phyloP scores from a whole-genome alignment of 345 rosid species.

The Conringia planisiliqua region DNA sequence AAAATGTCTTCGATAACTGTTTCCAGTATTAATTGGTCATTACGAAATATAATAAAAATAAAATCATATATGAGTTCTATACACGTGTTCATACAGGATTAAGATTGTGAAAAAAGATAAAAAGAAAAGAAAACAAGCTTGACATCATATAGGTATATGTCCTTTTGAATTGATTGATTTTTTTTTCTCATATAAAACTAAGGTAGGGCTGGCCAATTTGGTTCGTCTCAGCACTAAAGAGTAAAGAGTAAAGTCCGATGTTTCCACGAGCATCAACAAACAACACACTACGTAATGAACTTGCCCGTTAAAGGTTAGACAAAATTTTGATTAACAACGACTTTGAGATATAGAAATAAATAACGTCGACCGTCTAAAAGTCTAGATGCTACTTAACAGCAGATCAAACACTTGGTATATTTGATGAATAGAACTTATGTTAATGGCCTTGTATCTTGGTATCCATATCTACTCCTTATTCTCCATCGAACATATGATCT shows the following conservation, averaged over 20 bases:
- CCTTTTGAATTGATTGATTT: neutral
- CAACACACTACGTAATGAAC: neutral
- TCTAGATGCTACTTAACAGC: neutral
- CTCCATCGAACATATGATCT: neutral
- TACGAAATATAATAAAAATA: neutral
- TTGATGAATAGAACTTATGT: neutral
- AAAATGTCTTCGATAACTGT: neutral
- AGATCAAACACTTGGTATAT: neutral
- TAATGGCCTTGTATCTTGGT: neutral
- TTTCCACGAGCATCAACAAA: conserved; percentile 16
- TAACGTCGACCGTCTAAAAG: neutral
- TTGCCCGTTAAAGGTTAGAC: conserved; percentile 22
- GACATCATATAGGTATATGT: neutral
- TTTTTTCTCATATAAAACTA: neutral
- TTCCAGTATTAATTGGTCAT: neutral
- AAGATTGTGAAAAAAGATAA: neutral
- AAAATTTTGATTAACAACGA: neutral
- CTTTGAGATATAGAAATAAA: neutral
- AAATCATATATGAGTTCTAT: neutral
- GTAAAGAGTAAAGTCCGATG: conserved; percentile 19
- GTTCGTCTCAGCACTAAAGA: conserved; percentile 11
- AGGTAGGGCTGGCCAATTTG: neutral
- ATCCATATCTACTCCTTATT: neutral
- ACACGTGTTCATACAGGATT: conserved; percentile 6
- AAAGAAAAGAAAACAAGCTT: neutral